Conservation (phyloP, 305 asterid species). For the Fraxinus dipetala region DNA sequence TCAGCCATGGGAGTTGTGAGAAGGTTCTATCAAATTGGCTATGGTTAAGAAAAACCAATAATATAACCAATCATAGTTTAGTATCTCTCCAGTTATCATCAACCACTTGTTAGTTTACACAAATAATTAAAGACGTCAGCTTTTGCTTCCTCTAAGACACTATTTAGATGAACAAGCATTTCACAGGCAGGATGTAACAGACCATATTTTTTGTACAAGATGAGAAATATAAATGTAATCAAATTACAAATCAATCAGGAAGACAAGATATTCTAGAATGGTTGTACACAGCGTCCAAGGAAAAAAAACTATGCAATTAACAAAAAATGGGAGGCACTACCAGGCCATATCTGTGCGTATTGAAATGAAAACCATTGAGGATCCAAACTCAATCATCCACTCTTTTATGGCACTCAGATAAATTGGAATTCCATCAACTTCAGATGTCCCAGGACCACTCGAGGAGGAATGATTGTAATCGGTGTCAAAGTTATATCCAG, state of each 20-base stretch:
- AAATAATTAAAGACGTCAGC: not conserved
- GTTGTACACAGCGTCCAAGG: not conserved
- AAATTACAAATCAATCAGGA: not conserved
- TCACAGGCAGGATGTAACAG: not conserved
- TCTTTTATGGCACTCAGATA: conserved; percentile 86
- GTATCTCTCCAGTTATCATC: not conserved
- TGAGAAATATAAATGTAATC: not conserved
- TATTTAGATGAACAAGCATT: not conserved
- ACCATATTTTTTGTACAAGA: not conserved
- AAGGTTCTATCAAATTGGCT: not conserved
- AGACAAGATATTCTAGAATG: not conserved
- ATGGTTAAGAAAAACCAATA: conserved; percentile 5
- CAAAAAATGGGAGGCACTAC: conserved; percentile 33
- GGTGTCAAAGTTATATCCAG: conserved; percentile 68
- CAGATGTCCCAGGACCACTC: conserved; percentile 47
- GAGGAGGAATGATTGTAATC: conserved; percentile 54
- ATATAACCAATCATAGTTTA: not conserved
- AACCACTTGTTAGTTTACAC: not conserved
- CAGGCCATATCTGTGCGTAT: conserved; percentile 88
- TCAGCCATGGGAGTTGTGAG: conserved; percentile 5
- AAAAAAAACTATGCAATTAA: not conserved
- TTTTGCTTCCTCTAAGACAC: not conserved
- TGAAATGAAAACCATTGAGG: conserved; percentile 74
- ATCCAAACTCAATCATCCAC: conserved; percentile 92
- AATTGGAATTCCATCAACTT: conserved; percentile 70